Conservation (phyloP, 768 basidiomycete species). For the Leccinum broughii region DNA sequence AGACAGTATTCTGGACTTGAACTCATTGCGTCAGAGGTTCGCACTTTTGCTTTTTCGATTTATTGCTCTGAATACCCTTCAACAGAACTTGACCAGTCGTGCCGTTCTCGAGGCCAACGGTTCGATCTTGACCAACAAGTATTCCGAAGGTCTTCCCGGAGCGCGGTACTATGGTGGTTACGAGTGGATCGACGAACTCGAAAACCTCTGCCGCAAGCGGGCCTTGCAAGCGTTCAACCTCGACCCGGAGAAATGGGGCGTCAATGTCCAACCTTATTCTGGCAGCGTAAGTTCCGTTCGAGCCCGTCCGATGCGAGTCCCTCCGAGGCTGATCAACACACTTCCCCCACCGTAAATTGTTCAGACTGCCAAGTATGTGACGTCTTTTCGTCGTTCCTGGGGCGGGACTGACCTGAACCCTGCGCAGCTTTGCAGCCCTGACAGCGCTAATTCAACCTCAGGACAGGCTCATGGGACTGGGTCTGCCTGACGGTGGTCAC, state of each 20-base stretch:
- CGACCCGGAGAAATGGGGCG: constrained; percentile 91
- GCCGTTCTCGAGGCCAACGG: constrained; percentile 99
- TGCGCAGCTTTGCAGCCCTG: constrained; percentile 85
- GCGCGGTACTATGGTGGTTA: constrained; percentile 98
- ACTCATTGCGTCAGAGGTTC: constrained; percentile 97
- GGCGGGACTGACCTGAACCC: constrained; percentile 14
- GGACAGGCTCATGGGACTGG: constrained; percentile 98
- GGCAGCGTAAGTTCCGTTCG: constrained; percentile 66
- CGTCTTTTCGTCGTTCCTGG: not conserved
- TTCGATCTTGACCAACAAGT: constrained; percentile 98
- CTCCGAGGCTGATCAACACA: constrained; percentile 14
- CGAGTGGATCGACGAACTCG: constrained; percentile 97
- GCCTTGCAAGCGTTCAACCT: constrained; percentile 96
- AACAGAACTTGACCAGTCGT: constrained; percentile 90
- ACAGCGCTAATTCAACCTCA: constrained; percentile 96
- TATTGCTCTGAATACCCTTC: not conserved
- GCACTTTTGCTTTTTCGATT: constrained; percentile 11
- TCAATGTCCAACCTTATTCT: constrained; percentile 99
- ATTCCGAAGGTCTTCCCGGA: constrained; percentile 98
- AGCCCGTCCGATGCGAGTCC: constrained; percentile 14
- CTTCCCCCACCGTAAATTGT: constrained; percentile 1
- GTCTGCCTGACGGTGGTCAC: constrained; percentile 96
- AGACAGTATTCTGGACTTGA: constrained; percentile 96
- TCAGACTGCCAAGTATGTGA: constrained; percentile 83
- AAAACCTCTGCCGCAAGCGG: constrained; percentile 91